Conservation (phyloP, 129 eudicot genomes). For the Centella asiatica region DNA sequence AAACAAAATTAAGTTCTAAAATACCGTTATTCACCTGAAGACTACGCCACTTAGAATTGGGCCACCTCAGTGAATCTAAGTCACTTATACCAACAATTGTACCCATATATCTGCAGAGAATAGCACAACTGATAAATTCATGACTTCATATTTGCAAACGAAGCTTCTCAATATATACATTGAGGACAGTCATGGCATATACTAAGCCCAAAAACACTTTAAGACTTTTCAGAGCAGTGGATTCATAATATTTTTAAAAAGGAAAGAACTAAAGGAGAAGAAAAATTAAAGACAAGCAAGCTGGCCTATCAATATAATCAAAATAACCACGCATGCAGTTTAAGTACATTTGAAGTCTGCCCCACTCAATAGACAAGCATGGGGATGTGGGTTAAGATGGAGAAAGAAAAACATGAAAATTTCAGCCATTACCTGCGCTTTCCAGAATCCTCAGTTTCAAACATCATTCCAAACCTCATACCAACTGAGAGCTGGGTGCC, state of each 20-base stretch:
- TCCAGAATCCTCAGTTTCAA: constrained; percentile 94
- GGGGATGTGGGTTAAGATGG: not conserved
- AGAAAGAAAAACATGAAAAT: not conserved
- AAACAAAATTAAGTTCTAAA: not conserved
- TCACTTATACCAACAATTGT: constrained; percentile 82
- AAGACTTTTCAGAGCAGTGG: not conserved
- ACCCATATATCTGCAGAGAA: constrained; percentile 80
- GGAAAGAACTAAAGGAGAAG: too few species aligned
- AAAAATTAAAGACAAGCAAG: too few species aligned
- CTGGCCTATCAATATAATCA: too few species aligned
- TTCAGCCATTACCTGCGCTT: constrained; percentile 62
- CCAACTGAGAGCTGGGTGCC: constrained; percentile 88
- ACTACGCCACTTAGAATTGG: constrained; percentile 94
- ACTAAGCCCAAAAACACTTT: not conserved
- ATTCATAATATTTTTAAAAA: too few species aligned
- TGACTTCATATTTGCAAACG: not conserved
- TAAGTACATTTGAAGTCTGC: not conserved
- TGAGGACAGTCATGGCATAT: not conserved
- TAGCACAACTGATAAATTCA: not conserved
- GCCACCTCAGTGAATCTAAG: constrained; percentile 89
- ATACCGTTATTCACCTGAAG: constrained; percentile 48
- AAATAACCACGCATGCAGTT: too few species aligned
- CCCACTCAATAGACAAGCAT: not conserved
- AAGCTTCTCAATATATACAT: not conserved
- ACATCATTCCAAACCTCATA: constrained; percentile 99